Evolutionary conservation across 2,329 filamentous ascomycete species (phyloP), one percentile per base, ranked within the genome.

Genomic region (Fulvia fulva): DNA sequence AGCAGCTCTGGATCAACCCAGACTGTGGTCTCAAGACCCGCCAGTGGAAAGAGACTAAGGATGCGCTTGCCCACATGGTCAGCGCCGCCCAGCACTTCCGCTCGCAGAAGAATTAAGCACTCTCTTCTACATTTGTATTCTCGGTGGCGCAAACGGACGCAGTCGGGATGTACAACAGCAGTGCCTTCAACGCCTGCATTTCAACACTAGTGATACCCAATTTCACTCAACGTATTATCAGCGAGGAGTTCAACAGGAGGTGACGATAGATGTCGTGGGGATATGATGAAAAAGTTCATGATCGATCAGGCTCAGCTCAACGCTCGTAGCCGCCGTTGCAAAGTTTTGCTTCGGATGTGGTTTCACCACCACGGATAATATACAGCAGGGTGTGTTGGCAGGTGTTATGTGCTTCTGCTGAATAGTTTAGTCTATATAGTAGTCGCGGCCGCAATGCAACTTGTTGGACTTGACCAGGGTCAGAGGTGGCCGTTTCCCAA

Each of bases 21-120:
- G 94, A 99, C 83, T 99, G 94, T 75, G 94, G 94, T 83, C 87
- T 99, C 61, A 99, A 99, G 91, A 99, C 94, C 70, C 90, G 94
- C 71, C 89, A 96, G 83, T 97, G 94, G 93, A 86, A 89, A 78
- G 93, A 99, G 87, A 96, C 92, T 78, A 97, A 97, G 88, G 91
- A 91, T 74, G 90, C 93, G 59, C 82, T 99, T 74, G 81, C 81
- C 81, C 96, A 97, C 87, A 89, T 99, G 91, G 93, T 99, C 80
- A 92, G 93, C 77, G 94, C 94, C 59, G 93, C 94, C 83, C 97
- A 97, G 86, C 88, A 81, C 84, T 97, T 87, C 91, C 93, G 94
- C 76, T 79, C 87, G 78, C 91, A 71, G 68, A 60, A 70, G 55
- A 67, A 70, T 62, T 63, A 64, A 58, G 55, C 51, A 25, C 30